Conservation (phyloP, 352 stramenopile species). For the Halophytophthora batemanensis region DNA sequence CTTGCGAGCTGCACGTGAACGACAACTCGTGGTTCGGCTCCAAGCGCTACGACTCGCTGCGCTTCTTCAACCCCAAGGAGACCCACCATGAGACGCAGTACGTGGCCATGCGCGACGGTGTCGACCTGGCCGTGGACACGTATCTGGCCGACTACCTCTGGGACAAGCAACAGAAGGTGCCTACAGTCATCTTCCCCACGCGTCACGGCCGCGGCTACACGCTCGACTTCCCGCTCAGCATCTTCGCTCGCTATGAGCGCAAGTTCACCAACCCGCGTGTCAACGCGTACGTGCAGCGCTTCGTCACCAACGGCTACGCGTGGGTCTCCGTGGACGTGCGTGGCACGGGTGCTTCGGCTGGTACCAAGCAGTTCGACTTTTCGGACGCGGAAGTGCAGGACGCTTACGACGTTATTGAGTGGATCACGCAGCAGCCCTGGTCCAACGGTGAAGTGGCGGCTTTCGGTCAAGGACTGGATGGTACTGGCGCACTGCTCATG, state of each 20-base stretch:
- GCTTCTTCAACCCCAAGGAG: constrained; percentile 73
- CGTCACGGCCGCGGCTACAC: constrained; percentile 79
- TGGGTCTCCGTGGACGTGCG: constrained; percentile 79
- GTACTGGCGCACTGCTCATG: constrained; percentile 58
- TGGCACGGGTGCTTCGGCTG: constrained; percentile 69
- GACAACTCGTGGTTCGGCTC: constrained; percentile 71
- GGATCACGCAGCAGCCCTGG: constrained; percentile 76
- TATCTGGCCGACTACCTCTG: constrained; percentile 70
- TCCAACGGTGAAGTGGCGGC: constrained; percentile 73
- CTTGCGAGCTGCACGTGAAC: constrained; percentile 58
- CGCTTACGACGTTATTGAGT: constrained; percentile 75
- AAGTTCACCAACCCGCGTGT: constrained; percentile 83
- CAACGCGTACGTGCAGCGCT: constrained; percentile 67
- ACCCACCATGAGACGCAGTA: constrained; percentile 75
- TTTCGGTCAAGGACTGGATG: constrained; percentile 73
- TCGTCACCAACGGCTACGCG: constrained; percentile 70
- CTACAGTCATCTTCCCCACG: constrained; percentile 68
- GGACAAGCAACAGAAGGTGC: constrained; percentile 54
- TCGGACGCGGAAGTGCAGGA: constrained; percentile 66
- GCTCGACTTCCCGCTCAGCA: constrained; percentile 75
- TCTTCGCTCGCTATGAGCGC: constrained; percentile 60
- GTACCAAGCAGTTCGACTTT: constrained; percentile 66
- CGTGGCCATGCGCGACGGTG: constrained; percentile 63
- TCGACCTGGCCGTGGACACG: constrained; percentile 69
- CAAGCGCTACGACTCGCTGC: constrained; percentile 64